Conservation (phyloP, 164 flowering plant genomes). For the Vitis cinerea region DNA sequence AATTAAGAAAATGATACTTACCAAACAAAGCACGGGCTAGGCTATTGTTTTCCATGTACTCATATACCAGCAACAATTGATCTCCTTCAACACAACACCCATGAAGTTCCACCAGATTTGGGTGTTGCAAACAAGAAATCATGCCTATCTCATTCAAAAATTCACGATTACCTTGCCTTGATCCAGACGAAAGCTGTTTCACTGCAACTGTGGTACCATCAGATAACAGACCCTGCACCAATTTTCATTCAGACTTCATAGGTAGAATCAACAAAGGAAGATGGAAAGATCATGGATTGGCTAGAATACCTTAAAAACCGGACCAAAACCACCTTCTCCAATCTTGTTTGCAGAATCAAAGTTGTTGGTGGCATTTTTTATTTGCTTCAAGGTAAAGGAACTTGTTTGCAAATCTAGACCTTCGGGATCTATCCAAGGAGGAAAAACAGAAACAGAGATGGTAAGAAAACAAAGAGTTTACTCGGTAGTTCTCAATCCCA, state of each 20-base stretch:
- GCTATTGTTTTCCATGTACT: constrained; percentile 60
- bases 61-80: constrained; percentile 52
- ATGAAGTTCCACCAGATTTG: constrained; percentile 53
- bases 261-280: neutral
- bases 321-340: constrained; percentile 79
- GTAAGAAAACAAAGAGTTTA: too few species aligned
- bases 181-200: constrained; percentile 62
- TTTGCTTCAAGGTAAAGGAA: constrained; percentile 50
- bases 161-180: constrained; percentile 70
- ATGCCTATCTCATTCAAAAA: constrained; percentile 65
- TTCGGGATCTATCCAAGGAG: constrained; percentile 22
- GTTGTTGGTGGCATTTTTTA: constrained; percentile 52
- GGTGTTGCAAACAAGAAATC: constrained; percentile 65
- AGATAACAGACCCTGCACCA: constrained; percentile 35
- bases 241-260: constrained; percentile 2
- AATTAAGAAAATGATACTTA: constrained; percentile 13
- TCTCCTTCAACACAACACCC: constrained; percentile 59
- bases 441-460: neutral
- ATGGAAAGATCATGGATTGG: neutral
- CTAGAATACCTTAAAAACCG: constrained; percentile 58
- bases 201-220: constrained; percentile 63
- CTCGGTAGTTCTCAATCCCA: too few species aligned
- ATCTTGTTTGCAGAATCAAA: constrained; percentile 56
- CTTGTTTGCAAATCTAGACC: constrained; percentile 41
- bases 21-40: constrained; percentile 58